Evolutionary conservation across 2,329 filamentous ascomycete species (phyloP).

Genomic region (Metarhizium rileyi): DNA sequence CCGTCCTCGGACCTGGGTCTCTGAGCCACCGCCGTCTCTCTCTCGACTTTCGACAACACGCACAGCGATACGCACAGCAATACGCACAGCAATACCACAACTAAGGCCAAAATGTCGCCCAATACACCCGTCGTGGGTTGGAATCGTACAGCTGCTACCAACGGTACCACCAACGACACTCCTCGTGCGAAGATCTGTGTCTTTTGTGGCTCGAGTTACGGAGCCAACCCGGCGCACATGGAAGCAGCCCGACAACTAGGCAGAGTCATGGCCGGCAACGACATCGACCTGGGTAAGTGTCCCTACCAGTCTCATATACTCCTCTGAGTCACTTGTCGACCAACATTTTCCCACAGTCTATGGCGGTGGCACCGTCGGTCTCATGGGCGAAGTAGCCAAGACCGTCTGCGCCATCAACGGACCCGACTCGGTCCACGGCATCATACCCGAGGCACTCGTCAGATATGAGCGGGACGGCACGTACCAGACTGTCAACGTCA

Average conservation of each 20-base stretch:
- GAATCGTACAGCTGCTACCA: slow-evolving; percentile 14
- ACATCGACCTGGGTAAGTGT: slow-evolving; percentile 60
- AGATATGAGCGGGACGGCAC: slow-evolving; percentile 61
- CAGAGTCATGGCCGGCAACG: slow-evolving; percentile 59
- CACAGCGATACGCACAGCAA: too few relatives aligned
- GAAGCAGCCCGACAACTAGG: slow-evolving; percentile 71
- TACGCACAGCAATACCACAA: too few relatives aligned
- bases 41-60: too few relatives aligned
- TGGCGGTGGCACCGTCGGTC: slow-evolving; percentile 83
- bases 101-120: slow-evolving; percentile 10
- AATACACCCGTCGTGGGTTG: slow-evolving; percentile 10
- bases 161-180: slow-evolving; percentile 14
- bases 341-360: slow-evolving; percentile 51
- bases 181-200: slow-evolving; percentile 68
- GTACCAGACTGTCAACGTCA: slow-evolving; percentile 34
- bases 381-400: slow-evolving; percentile 91
- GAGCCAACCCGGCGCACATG: slow-evolving; percentile 64
- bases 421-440: slow-evolving; percentile 75
- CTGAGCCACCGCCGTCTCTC: too few relatives aligned
- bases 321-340: neutral
- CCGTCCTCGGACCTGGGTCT: too few relatives aligned
- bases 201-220: slow-evolving; percentile 79
- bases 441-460: slow-evolving; percentile 82
- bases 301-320: neutral
- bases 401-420: slow-evolving; percentile 78